These are phyloP conservation scores for Termitomyces sp. DNA, from an alignment of 1,284 basidiomycete genomes.

Conservation along the genomic window DNA sequence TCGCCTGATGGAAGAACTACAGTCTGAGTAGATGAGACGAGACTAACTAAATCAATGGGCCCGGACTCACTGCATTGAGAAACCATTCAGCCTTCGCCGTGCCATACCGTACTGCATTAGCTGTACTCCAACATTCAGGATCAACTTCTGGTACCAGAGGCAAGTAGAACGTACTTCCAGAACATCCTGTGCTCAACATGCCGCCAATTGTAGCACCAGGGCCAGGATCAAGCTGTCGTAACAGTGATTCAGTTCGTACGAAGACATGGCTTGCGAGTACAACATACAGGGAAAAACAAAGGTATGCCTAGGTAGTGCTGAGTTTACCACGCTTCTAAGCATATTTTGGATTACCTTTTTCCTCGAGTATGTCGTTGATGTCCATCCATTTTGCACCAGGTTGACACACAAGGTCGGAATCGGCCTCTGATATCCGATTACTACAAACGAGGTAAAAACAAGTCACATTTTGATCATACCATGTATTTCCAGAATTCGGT, in stretches of 20 bases:
- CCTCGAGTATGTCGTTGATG: slow-evolving; percentile 70
- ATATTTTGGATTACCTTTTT: slow-evolving; percentile 41
- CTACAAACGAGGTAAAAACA: not conserved
- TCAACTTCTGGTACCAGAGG: not conserved
- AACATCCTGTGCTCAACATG: slow-evolving; percentile 85
- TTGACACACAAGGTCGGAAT: slow-evolving; percentile 80
- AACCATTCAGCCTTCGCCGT: slow-evolving; percentile 86
- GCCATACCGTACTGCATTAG: slow-evolving; percentile 87
- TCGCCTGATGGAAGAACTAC: slow-evolving; percentile 88
- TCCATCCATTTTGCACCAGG: slow-evolving; percentile 86
- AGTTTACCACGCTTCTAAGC: not conserved
- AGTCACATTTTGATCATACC: slow-evolving; percentile 33
- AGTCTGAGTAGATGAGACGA: slow-evolving; percentile 43
- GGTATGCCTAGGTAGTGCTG: slow-evolving; percentile 47
- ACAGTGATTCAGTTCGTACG: not conserved
- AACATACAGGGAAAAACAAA: slow-evolving; percentile 82
- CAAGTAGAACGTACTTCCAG: slow-evolving; percentile 52
- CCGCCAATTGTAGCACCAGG: slow-evolving; percentile 85
- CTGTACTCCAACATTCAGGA: slow-evolving; percentile 29
- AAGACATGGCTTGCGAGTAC: not conserved
- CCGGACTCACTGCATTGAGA: slow-evolving; percentile 61
- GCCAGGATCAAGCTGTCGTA: slow-evolving; percentile 67
- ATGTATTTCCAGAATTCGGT: slow-evolving; percentile 75
- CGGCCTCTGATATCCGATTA: slow-evolving; percentile 45
- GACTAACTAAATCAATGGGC: slow-evolving; percentile 5